Percentiles rank a stretch among this genome's conserved stretches.
phyloP scores from a whole-genome alignment of 1,284 basidiomycete species.

The Austroboletus novae-zelandiae region DNA sequence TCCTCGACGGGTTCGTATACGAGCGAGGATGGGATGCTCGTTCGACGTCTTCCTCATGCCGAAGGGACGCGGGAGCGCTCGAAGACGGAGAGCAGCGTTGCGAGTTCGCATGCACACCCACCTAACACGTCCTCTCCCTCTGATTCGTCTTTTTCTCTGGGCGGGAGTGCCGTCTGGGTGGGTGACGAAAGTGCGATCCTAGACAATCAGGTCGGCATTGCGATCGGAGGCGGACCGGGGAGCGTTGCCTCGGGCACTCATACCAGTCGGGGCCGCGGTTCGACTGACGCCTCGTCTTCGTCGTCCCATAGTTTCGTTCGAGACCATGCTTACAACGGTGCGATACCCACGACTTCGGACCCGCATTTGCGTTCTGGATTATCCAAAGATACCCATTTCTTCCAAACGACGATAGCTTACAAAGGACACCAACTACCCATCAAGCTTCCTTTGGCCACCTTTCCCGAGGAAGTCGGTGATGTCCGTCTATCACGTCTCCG shows the following conservation, averaged over 20 bases:
- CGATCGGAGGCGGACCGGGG: constrained; percentile 38
- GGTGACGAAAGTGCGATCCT: constrained; percentile 60
- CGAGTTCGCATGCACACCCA: constrained; percentile 28
- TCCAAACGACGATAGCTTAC: constrained; percentile 81
- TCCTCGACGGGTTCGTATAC: constrained; percentile 60
- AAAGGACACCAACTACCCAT: constrained; percentile 79
- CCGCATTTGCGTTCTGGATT: constrained; percentile 46
- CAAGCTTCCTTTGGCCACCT: constrained; percentile 81
- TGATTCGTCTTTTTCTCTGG: constrained; percentile 67
- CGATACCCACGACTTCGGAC: constrained; percentile 43
- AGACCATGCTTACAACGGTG: constrained; percentile 23
- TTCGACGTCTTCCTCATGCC: constrained; percentile 34
- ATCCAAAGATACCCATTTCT: constrained; percentile 91
- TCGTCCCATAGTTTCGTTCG: constrained; percentile 43
- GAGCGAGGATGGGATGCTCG: constrained; percentile 61
- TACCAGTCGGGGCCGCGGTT: constrained; percentile 53
- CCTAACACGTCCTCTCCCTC: constrained; percentile 52
- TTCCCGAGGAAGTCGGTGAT: constrained; percentile 94
- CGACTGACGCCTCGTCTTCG: constrained; percentile 68
- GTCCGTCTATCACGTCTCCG: constrained; percentile 45
- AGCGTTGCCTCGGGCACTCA: constrained; percentile 37
- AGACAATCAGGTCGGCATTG: constrained; percentile 36
- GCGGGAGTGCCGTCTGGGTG: constrained; percentile 77
- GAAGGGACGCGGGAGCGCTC: constrained; percentile 36
- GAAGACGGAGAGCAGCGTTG: constrained; percentile 41